Conservation (phyloP, 1,284 basidiomycete species). For the Apiotrichum porosum region DNA sequence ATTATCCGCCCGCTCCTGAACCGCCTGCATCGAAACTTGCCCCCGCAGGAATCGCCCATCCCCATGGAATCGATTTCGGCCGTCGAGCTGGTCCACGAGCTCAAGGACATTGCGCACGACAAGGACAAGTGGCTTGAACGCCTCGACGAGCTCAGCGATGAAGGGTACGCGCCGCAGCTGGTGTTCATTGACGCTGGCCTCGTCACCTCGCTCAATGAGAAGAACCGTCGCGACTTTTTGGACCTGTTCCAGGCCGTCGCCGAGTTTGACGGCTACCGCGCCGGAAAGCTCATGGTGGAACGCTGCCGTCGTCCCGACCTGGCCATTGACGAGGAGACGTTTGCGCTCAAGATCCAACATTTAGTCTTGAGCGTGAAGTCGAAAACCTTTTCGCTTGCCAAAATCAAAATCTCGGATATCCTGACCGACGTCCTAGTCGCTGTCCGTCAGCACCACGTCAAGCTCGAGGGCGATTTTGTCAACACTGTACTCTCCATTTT, state of each 20-base stretch:
- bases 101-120: constrained; percentile 58
- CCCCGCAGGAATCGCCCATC: constrained; percentile 10
- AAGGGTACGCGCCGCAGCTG: constrained; percentile 88
- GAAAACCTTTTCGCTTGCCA: constrained; percentile 91
- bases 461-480: constrained; percentile 97
- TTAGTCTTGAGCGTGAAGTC: constrained; percentile 88
- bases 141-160: constrained; percentile 59
- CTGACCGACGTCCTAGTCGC: constrained; percentile 78
- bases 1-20: constrained; percentile 50
- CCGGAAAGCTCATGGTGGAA: constrained; percentile 93
- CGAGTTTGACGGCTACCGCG: constrained; percentile 91
- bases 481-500: constrained; percentile 95
- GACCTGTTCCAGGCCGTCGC: constrained; percentile 95
- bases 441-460: constrained; percentile 92
- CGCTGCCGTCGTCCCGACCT: constrained; percentile 89
- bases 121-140: constrained; percentile 67
- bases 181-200: constrained; percentile 96
- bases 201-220: constrained; percentile 75
- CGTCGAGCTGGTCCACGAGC: constrained; percentile 60
- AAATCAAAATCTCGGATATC: constrained; percentile 93
- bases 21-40: constrained; percentile 20
- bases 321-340: constrained; percentile 85
- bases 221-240: constrained; percentile 85
- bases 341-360: constrained; percentile 95
- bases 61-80: constrained; percentile 25